Percentiles rank a stretch among this genome's conserved stretches.
phyloP scores from a whole-genome alignment of 2,329 filamentous ascomycete species.

The Leptodontidium sp. region DNA sequence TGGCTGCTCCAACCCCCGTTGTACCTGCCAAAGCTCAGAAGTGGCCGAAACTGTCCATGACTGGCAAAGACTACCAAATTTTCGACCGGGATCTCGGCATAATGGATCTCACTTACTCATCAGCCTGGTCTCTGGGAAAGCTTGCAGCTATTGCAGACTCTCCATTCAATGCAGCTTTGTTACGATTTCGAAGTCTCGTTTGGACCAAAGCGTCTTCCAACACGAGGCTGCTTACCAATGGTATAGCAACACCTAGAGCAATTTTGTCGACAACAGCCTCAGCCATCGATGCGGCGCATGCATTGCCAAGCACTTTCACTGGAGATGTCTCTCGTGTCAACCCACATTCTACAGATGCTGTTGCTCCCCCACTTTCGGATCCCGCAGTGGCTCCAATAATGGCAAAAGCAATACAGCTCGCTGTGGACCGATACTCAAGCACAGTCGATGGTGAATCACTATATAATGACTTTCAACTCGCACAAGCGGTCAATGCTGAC shows the following conservation, averaged over 20 bases:
- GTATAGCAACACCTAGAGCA: neutral
- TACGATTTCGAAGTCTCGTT: slow-evolving; percentile 33
- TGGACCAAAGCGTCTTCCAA: slow-evolving; percentile 18
- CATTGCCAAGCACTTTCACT: neutral
- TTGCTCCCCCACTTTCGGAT: slow-evolving; percentile 21
- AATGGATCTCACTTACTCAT: slow-evolving; percentile 55
- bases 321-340: slow-evolving; percentile 5
- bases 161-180: slow-evolving; percentile 46
- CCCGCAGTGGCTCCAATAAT: slow-evolving; percentile 17
- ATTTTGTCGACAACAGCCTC: no score
- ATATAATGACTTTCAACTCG: slow-evolving; percentile 23
- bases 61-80: slow-evolving; percentile 50
- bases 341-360: neutral
- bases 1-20: slow-evolving; percentile 42
- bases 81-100: slow-evolving; percentile 50
- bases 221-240: slow-evolving; percentile 2
- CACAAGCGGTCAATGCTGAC: slow-evolving; percentile 43
- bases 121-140: slow-evolving; percentile 55
- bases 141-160: slow-evolving; percentile 50
- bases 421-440: slow-evolving; percentile 15
- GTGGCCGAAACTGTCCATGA: slow-evolving; percentile 44
- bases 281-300: no score
- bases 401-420: neutral
- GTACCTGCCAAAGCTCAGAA: neutral
- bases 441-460: slow-evolving; percentile 11